phyloP scores from a whole-genome alignment of 352 stramenopile species.

The Globisporangium ultimum region DNA sequence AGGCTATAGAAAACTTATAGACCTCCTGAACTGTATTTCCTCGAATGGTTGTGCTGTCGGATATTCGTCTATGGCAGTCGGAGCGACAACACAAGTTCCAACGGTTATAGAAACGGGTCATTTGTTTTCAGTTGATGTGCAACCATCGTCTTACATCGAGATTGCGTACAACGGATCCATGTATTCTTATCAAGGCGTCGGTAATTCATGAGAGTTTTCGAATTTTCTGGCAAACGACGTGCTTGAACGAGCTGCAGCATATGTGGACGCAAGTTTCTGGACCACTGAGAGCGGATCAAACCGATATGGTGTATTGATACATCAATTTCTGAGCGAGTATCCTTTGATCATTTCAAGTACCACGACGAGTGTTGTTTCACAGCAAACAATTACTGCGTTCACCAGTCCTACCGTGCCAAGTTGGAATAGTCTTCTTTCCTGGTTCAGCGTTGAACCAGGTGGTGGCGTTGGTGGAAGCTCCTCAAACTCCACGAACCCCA shows the following conservation, averaged over 20 bases:
- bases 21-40: too few species aligned
- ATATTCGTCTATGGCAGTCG: too few species aligned
- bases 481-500: neutral
- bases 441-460: neutral
- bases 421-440: constrained; percentile 2
- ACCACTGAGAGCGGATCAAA: neutral
- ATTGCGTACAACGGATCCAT: neutral
- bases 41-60: too few species aligned
- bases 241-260: neutral
- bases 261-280: neutral
- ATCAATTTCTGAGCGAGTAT: neutral
- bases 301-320: neutral
- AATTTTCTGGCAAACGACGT: neutral
- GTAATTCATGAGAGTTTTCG: neutral
- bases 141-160: neutral
- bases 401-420: neutral
- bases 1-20: too few species aligned
- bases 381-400: neutral
- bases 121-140: neutral
- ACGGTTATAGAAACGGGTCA: neutral
- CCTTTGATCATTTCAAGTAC: neutral
- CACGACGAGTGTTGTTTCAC: neutral
- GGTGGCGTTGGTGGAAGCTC: neutral
- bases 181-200: neutral
- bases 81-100: neutral